Conservation (phyloP, 352 stramenopile genomes). For the Phytophthora pinifolia region DNA sequence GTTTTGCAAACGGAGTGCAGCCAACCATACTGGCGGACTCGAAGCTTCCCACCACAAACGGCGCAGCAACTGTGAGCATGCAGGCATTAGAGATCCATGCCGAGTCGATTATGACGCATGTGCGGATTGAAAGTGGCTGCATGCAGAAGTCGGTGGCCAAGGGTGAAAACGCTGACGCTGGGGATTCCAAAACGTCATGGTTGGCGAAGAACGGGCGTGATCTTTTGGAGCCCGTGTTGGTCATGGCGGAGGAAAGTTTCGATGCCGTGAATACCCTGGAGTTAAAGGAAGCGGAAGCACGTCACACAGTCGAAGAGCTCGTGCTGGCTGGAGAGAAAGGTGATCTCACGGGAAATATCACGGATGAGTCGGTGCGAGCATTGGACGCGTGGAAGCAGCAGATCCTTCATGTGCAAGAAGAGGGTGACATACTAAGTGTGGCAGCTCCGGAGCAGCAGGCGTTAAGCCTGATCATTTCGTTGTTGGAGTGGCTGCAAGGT, state of each 20-base stretch:
- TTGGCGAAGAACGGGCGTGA: conserved; percentile 30
- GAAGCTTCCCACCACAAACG: conserved; percentile 19
- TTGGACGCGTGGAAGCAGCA: conserved; percentile 72
- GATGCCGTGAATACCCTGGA: conserved; percentile 62
- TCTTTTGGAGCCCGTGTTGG: conserved; percentile 59
- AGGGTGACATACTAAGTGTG: conserved; percentile 69
- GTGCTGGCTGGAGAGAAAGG: conserved; percentile 38
- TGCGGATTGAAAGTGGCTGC: conserved; percentile 74
- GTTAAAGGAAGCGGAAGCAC: conserved; percentile 61
- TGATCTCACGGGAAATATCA: conserved; percentile 33
- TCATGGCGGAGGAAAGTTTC: conserved; percentile 70
- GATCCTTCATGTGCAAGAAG: conserved; percentile 54
- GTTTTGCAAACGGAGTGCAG: conserved; percentile 4
- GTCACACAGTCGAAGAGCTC: conserved; percentile 60
- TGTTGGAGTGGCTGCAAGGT: conserved; percentile 79
- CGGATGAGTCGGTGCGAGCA: conserved; percentile 70
- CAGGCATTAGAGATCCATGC: conserved; percentile 30
- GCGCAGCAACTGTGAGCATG: conserved; percentile 7
- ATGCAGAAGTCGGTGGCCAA: conserved; percentile 45
- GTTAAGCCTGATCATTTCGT: conserved; percentile 48
- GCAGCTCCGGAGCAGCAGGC: conserved; percentile 58
- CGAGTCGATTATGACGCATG: conserved; percentile 61
- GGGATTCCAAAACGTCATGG: conserved; percentile 26
- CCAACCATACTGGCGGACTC: neutral
- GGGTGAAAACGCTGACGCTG: conserved; percentile 25